A percentile compares a stretch with the other conserved stretches of the same genome.
These are phyloP conservation scores for Blastobotrys proliferans DNA, from an alignment of 1,139 yeast genomes.

Conservation along the genomic window DNA sequence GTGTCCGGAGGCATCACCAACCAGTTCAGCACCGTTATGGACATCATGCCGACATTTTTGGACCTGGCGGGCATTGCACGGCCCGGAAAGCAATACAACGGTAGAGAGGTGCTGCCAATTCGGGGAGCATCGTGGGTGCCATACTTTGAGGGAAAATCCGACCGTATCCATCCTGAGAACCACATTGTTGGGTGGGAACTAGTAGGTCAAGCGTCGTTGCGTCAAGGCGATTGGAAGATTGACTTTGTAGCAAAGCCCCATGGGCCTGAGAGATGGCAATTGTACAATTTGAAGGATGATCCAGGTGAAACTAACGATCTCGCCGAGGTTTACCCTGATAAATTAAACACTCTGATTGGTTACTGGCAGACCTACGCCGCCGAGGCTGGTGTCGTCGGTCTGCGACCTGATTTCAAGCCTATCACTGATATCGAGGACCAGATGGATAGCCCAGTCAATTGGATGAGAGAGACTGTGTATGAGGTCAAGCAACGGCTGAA, in stretches of 20 bases:
- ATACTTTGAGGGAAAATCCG: neutral
- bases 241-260: conserved; percentile 47
- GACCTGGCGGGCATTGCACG: conserved; percentile 45
- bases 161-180: conserved; percentile 45
- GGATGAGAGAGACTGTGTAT: no score
- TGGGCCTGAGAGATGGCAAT: conserved; percentile 45
- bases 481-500: no score
- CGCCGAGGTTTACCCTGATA: conserved; percentile 34
- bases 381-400: conserved; percentile 50
- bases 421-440: conserved; percentile 18
- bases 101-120: conserved; percentile 40
- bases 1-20: conserved; percentile 10
- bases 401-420: conserved; percentile 18
- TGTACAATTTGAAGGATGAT: conserved; percentile 43
- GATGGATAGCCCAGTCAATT: conserved; percentile 22
- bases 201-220: conserved; percentile 52
- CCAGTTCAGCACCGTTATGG: conserved; percentile 55
- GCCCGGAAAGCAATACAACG: conserved; percentile 41
- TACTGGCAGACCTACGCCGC: conserved; percentile 54
- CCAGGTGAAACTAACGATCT: conserved; percentile 49
- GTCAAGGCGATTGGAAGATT: conserved; percentile 49
- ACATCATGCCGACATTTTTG: conserved; percentile 50
- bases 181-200: conserved; percentile 57
- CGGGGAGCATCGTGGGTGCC: conserved; percentile 39
- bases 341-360: conserved; percentile 40